Conservation (phyloP, 352 stramenopile species). For the Phytophthora tubulina region DNA sequence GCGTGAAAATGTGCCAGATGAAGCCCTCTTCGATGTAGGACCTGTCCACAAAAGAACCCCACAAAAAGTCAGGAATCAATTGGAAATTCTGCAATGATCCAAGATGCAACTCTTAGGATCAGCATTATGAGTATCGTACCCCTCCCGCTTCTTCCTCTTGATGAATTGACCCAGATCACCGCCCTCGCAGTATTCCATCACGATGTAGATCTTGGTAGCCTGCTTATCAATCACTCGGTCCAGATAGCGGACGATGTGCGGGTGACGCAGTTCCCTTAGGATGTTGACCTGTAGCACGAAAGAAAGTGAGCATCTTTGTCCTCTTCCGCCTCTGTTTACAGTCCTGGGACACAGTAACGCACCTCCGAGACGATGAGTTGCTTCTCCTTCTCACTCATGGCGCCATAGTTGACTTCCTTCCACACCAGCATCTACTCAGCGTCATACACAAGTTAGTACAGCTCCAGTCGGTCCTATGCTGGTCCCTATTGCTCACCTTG, state of each 20-base stretch:
- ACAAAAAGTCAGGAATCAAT: slow-evolving; percentile 15
- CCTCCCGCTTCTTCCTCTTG: slow-evolving; percentile 91
- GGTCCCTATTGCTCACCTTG: slow-evolving; percentile 58
- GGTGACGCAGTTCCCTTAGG: slow-evolving; percentile 92
- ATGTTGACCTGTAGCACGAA: slow-evolving; percentile 87
- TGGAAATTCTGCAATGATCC: slow-evolving; percentile 12
- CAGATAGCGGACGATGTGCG: slow-evolving; percentile 94
- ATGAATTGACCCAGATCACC: slow-evolving; percentile 92
- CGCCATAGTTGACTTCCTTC: slow-evolving; percentile 94
- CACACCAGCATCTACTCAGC: slow-evolving; percentile 89
- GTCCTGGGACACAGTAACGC: slow-evolving; percentile 4
- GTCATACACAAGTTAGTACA: slow-evolving; percentile 11
- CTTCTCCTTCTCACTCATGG: slow-evolving; percentile 95
- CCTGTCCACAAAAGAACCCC: slow-evolving; percentile 35
- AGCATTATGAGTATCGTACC: slow-evolving; percentile 45
- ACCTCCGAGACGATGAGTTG: slow-evolving; percentile 94
- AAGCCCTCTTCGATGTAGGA: slow-evolving; percentile 94
- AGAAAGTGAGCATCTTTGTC: not conserved
- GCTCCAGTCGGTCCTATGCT: not conserved
- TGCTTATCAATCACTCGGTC: slow-evolving; percentile 95
- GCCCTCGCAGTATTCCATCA: slow-evolving; percentile 95
- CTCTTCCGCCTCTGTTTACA: not conserved
- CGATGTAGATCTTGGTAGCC: slow-evolving; percentile 94
- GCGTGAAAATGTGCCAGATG: slow-evolving; percentile 94
- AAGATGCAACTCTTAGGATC: slow-evolving; percentile 19